Evolutionary conservation across 2,329 filamentous ascomycete species (phyloP), one percentile per base, ranked within the genome.

Genomic region (Tolypocladium guangdongense): DNA sequence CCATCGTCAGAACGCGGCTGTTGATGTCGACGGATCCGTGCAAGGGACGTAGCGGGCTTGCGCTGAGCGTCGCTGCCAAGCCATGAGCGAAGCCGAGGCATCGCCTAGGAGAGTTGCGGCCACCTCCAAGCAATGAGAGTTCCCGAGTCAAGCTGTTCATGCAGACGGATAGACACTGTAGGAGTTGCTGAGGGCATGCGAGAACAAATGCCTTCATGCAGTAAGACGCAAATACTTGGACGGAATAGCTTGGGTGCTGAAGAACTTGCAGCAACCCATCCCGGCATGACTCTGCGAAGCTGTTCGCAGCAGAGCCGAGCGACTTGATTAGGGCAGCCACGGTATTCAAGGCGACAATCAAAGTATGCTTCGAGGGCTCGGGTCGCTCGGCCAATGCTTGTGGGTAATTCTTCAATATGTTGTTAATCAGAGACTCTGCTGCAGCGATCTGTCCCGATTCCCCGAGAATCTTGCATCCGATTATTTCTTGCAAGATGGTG

Each of bases 1-100:
- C 91, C 74, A 96, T 90, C 8, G 88, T 87, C 54, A 97, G 78
- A 14, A 97, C 88, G 35, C 90, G 82, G 56, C 91, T 95, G 67
- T 96, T 96, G 53, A 97, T 88, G 64, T 99, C 93, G 2, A 97
- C 87, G 1, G 93, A 96, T 14, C 93, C 92, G 66, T 97, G 93
- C 2, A 99, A 76, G 1, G 93, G 92, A 57, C 95, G 89, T 36
- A 87, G 75, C 12, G 89, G 88, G 45, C 91, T 95, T 2, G 90
- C 92, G 65, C 92, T 96, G 51, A 99, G 78, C 56, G 93, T 87
- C 14, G 92, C 89, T 27, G 93, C 90, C 53, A 99, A 78, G 7
- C 90, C 92, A 70, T 96, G 90, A 0, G 93, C 90, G 66, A 95
- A 93, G 3, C 92, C 93, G 35, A 95, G 79, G 67, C 92, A 97